A percentile compares a stretch with the other conserved stretches of the same genome.
Conservation (phyloP, 2,329 filamentous ascomycete species). For the Microdochium bolleyi region DNA sequence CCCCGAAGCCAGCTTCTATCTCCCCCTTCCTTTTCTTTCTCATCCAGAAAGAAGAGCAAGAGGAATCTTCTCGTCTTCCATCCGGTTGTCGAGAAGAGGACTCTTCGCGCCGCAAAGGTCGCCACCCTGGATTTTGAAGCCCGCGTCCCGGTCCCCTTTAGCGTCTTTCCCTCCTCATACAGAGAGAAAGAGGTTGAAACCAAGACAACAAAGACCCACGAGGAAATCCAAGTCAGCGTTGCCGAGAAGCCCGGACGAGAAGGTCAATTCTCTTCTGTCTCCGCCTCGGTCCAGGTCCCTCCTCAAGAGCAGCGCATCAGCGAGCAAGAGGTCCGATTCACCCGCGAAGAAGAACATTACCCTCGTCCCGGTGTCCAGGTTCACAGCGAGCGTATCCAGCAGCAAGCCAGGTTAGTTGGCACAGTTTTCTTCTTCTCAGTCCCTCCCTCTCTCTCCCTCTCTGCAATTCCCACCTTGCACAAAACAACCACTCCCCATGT, state of each 20-base stretch:
- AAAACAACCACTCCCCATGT: too few species aligned
- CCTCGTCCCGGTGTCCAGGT: constrained; percentile 59
- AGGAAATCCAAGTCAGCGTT: constrained; percentile 83
- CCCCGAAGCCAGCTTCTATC: constrained; percentile 21
- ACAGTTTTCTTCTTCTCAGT: not conserved
- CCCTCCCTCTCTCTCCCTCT: not conserved
- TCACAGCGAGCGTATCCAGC: constrained; percentile 40
- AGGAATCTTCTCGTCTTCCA: constrained; percentile 58
- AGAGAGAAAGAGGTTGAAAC: constrained; percentile 47
- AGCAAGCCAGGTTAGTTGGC: constrained; percentile 46
- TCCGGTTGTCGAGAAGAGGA: constrained; percentile 46
- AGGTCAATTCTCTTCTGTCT: constrained; percentile 80
- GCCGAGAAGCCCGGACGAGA: constrained; percentile 89
- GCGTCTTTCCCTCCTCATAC: constrained; percentile 99
- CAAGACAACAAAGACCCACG: constrained; percentile 58
- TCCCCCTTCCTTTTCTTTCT: constrained; percentile 30
- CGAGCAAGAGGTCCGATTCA: constrained; percentile 79
- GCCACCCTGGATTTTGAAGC: constrained; percentile 99
- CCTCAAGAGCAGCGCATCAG: constrained; percentile 57
- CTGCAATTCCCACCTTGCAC: too few species aligned
- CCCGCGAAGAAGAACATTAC: constrained; percentile 69
- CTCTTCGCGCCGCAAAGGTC: constrained; percentile 53
- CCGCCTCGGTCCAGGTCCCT: constrained; percentile 53
- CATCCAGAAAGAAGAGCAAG: constrained; percentile 52
- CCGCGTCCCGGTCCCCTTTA: constrained; percentile 98